These are phyloP conservation scores for Beauveria caledonica DNA, from an alignment of 2,329 filamentous ascomycete genomes.

Conservation along the genomic window DNA sequence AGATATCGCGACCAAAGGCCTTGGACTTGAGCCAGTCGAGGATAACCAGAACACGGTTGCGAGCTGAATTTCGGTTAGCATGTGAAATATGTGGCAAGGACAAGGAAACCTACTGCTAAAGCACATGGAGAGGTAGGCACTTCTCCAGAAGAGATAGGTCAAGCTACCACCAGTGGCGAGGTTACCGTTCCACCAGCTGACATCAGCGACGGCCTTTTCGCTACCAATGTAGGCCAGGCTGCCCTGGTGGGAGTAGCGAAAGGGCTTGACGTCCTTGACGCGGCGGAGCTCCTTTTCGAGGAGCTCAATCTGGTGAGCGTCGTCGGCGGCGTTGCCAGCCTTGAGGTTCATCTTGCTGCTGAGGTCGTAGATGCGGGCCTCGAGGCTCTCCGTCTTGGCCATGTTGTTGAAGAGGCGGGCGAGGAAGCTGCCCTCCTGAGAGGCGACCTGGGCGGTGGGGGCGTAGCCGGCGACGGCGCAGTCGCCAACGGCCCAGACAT, in stretches of 20 bases:
- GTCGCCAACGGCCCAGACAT: constrained; percentile 97
- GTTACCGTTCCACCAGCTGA: constrained; percentile 96
- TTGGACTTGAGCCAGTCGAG: constrained; percentile 97
- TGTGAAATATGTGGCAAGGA: constrained; percentile 10
- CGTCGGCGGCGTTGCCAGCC: constrained; percentile 58
- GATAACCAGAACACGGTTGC: constrained; percentile 87
- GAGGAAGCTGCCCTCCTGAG: constrained; percentile 92
- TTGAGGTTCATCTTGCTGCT: constrained; percentile 52
- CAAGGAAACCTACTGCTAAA: constrained; percentile 77
- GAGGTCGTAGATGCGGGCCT: constrained; percentile 65
- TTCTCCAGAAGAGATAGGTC: constrained; percentile 98
- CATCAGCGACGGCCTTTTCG: constrained; percentile 95
- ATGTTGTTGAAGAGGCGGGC: constrained; percentile 97
- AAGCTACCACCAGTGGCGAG: constrained; percentile 85
- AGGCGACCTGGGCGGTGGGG: constrained; percentile 91
- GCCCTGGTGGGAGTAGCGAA: constrained; percentile 97
- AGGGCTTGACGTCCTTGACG: constrained; percentile 91
- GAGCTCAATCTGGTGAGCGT: constrained; percentile 68
- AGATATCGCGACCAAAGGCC: constrained; percentile 91
- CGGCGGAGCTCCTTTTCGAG: constrained; percentile 80
- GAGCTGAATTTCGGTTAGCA: constrained; percentile 45
- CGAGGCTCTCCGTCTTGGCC: constrained; percentile 84
- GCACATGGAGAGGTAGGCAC: constrained; percentile 98
- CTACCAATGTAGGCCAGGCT: constrained; percentile 96
- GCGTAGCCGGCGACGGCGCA: constrained; percentile 97